Evolutionary conservation across 306 rosid genomes (phyloP), one percentile per base, ranked within the genome.

Genomic region (Cicer cuneatum): DNA sequence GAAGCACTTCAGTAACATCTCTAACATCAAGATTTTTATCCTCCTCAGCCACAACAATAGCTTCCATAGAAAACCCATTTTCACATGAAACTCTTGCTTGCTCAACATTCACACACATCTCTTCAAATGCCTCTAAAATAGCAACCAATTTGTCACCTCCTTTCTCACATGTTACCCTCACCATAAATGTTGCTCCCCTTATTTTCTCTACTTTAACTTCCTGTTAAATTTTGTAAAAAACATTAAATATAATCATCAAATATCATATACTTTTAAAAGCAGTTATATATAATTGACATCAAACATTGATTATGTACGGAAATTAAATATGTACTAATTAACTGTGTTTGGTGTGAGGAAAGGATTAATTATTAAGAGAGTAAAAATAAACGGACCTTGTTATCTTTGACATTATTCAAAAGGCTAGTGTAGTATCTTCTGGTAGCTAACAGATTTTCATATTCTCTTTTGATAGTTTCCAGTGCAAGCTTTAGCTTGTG

Each of bases 201-300:
- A 82, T 73, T 78, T 89, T 93, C 87, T 93, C 89, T 56, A 93
- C 83, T 67, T 93, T 87, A 81, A 90, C 98, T 35, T 86, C 86
- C 96, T 90, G 87, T 35, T 21, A 7, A 71, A 61, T 29, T 16
- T 52, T 53, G 2, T 10, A 9, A 5, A 69, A 41, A 19, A 42
- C 53, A 40, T 59, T 40, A 63, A 51, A 48, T 1, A 45, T 9
- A 57, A 40, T 37, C 0, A 47, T 63, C 8, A 71, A 71, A 52
- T 29, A 8, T 19, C 18, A 24, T n/a, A n/a, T n/a, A n/a, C n/a
- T n/a, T n/a, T n/a, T n/a, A n/a, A n/a, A n/a, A n/a, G n/a, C n/a
- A n/a, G n/a, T n/a, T n/a, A n/a, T n/a, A n/a, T n/a, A n/a, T n/a
- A n/a, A n/a, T n/a, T n/a, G n/a, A n/a, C n/a, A n/a, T n/a, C n/a